Evolutionary conservation across 2,329 filamentous ascomycete genomes (phyloP).

Genomic region (Reticulascus tulasneorum): DNA sequence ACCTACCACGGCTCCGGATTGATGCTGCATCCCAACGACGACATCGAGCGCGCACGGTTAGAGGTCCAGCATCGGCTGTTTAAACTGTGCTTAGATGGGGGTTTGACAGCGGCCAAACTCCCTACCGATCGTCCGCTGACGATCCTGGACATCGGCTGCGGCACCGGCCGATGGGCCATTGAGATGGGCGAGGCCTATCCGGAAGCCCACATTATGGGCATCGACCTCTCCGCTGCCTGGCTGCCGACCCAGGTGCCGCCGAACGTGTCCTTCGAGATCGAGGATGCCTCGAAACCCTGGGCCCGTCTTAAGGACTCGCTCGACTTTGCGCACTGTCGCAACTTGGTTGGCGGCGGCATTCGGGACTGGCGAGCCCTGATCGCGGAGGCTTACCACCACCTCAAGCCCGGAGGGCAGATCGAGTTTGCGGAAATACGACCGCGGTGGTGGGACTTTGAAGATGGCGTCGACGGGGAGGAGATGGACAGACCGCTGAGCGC

Average conservation of each 20-base stretch:
- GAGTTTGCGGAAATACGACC: slow-evolving; percentile 40
- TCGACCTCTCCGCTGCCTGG: slow-evolving; percentile 38
- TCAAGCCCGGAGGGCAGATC: slow-evolving; percentile 40
- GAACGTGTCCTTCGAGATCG: slow-evolving; percentile 56
- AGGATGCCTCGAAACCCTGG: slow-evolving; percentile 51
- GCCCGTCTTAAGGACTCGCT: slow-evolving; percentile 20
- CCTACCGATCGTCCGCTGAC: slow-evolving; percentile 16
- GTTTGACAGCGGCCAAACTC: slow-evolving; percentile 25
- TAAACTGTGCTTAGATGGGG: slow-evolving; percentile 28
- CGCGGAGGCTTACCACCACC: slow-evolving; percentile 30
- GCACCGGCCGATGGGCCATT: slow-evolving; percentile 38
- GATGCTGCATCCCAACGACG: slow-evolving; percentile 29
- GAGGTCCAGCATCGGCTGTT: slow-evolving; percentile 29
- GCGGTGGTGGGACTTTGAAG: slow-evolving; percentile 34
- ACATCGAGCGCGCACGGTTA: slow-evolving; percentile 26
- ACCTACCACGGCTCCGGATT: slow-evolving; percentile 32
- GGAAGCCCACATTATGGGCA: slow-evolving; percentile 32
- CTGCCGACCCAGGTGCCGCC: slow-evolving; percentile 44
- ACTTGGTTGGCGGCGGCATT: slow-evolving; percentile 41
- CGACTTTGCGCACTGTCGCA: slow-evolving; percentile 41
- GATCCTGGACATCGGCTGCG: slow-evolving; percentile 39
- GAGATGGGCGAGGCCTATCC: slow-evolving; percentile 38
- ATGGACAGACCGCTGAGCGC: background rate
- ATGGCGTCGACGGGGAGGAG: slow-evolving; percentile 16
- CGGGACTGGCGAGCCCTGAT: slow-evolving; percentile 34